Conservation (phyloP, 192 early-diverging fungal species). For the Lobulomyces angularis region DNA sequence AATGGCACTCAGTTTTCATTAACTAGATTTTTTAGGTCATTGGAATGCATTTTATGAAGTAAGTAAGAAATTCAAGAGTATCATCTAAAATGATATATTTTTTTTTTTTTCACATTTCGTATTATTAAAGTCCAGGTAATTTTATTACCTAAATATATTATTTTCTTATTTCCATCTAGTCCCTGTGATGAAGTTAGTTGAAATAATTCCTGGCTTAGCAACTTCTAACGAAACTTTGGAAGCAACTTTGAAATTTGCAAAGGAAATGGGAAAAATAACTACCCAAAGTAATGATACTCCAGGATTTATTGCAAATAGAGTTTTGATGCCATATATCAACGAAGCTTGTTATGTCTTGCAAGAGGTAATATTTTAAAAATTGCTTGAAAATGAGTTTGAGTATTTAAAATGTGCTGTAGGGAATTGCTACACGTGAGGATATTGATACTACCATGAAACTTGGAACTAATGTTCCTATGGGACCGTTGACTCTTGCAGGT, state of each 20-base stretch:
- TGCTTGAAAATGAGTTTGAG: neutral
- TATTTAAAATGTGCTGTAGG: slow-evolving; percentile 30
- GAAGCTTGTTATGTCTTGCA: slow-evolving; percentile 81
- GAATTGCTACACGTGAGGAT: slow-evolving; percentile 79
- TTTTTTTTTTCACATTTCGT: too few species aligned
- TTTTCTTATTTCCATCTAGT: too few species aligned
- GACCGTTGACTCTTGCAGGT: slow-evolving; percentile 86
- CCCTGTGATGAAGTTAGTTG: slow-evolving; percentile 91
- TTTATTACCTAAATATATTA: too few species aligned
- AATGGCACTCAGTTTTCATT: slow-evolving; percentile 5
- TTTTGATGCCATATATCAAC: slow-evolving; percentile 99
- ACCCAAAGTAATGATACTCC: slow-evolving; percentile 81
- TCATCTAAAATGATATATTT: too few species aligned
- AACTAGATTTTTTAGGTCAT: slow-evolving; percentile 50
- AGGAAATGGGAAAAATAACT: slow-evolving; percentile 85
- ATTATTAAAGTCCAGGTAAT: too few species aligned
- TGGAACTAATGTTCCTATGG: slow-evolving; percentile 93
- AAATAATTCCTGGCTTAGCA: slow-evolving; percentile 89
- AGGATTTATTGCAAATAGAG: slow-evolving; percentile 92
- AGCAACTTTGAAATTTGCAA: slow-evolving; percentile 62
- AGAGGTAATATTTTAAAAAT: slow-evolving; percentile 38
- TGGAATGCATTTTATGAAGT: slow-evolving; percentile 99
- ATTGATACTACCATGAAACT: slow-evolving; percentile 98
- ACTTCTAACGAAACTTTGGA: slow-evolving; percentile 60
- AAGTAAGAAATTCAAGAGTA: too few species aligned